These are phyloP conservation scores for Speleostelium caveatum DNA, from an alignment of 78 protist genomes.

Conservation along the genomic window DNA sequence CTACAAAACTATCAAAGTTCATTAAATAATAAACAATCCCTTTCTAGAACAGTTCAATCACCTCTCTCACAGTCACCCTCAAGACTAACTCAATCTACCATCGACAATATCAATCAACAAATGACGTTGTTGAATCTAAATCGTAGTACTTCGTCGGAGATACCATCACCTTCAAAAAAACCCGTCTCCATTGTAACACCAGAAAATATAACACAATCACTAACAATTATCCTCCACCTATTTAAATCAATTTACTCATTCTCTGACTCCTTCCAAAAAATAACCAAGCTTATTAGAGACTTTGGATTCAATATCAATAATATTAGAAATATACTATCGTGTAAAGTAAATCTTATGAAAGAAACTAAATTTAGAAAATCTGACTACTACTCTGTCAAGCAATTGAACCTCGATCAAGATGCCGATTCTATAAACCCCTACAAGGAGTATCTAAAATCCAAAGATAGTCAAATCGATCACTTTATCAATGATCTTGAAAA, in stretches of 20 bases:
- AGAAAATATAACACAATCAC: neutral
- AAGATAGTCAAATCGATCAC: slow-evolving; percentile 7
- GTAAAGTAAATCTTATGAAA: slow-evolving; percentile 6
- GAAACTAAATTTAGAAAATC: slow-evolving; percentile 12
- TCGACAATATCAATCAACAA: too few species aligned
- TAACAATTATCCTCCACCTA: slow-evolving; percentile 12
- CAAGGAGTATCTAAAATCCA: slow-evolving; percentile 15
- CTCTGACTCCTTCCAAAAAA: neutral
- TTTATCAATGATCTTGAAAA: slow-evolving; percentile 18
- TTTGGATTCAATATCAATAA: neutral
- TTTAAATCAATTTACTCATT: slow-evolving; percentile 21
- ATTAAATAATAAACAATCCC: too few species aligned
- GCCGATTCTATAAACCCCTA: neutral
- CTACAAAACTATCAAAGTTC: too few species aligned
- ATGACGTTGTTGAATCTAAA: neutral
- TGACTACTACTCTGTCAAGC: neutral
- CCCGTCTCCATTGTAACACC: neutral
- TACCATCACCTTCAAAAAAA: neutral
- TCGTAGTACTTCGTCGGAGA: neutral
- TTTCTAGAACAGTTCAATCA: too few species aligned
- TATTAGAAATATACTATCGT: neutral
- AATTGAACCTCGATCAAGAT: too few species aligned
- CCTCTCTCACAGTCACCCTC: too few species aligned
- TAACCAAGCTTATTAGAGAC: neutral
- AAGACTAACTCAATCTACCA: too few species aligned